Conservation (phyloP, 768 basidiomycete genomes). For the Cubamyces lactineus region DNA sequence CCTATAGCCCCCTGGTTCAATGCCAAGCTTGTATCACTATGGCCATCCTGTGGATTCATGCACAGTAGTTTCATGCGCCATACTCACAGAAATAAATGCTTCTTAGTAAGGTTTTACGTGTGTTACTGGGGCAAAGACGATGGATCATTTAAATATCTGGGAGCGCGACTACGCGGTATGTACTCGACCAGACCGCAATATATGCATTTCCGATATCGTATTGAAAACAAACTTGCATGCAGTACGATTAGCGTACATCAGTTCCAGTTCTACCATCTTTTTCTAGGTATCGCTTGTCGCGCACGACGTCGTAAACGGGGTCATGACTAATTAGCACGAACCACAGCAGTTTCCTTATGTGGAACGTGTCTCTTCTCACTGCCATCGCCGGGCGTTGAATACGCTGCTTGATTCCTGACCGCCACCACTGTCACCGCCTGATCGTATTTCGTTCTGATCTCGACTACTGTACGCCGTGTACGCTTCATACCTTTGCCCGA, state of each 20-base stretch:
- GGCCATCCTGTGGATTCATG: background rate
- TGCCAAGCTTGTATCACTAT: background rate
- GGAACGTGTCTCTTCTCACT: background rate
- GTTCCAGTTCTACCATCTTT: no score
- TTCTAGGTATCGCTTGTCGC: no score
- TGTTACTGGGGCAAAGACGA: background rate
- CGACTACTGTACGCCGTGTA: background rate
- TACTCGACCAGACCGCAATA: no score
- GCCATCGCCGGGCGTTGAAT: background rate
- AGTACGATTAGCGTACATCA: no score
- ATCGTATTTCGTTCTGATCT: background rate
- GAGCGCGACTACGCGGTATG: no score
- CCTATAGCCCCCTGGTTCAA: background rate
- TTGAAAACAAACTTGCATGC: no score
- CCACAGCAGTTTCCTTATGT: background rate
- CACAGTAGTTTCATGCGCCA: no score
- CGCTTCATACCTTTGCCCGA: no score
- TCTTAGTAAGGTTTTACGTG: no score
- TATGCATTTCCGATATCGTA: no score
- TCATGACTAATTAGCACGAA: background rate
- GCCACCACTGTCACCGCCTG: background rate
- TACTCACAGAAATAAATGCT: no score
- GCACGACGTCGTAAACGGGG: no score
- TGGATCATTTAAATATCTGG: background rate
- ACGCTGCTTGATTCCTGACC: background rate